These are phyloP conservation scores for Diutina mesorugosa DNA, from an alignment of 1,139 yeast genomes.

Conservation along the genomic window DNA sequence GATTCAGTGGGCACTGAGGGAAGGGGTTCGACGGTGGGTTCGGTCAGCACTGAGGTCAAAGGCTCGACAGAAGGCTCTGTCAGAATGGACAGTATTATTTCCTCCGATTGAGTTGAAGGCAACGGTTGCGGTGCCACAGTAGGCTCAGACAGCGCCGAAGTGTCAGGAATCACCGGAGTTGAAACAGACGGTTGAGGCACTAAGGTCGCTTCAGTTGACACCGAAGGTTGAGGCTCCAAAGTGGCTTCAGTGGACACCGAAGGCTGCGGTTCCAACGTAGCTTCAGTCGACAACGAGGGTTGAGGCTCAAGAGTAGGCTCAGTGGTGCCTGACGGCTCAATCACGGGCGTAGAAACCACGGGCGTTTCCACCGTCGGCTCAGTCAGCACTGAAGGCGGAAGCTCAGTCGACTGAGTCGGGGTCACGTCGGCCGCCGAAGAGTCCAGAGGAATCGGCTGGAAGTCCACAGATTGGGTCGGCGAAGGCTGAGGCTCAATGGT, in stretches of 20 bases:
- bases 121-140: too few species aligned
- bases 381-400: not conserved
- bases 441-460: not conserved
- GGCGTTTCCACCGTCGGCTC: not conserved
- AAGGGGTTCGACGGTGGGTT: not conserved
- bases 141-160: not conserved
- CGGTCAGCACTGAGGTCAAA: not conserved
- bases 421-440: not conserved
- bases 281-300: not conserved
- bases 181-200: not conserved
- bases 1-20: not conserved
- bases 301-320: not conserved
- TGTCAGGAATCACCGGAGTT: not conserved
- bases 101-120: too few species aligned
- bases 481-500: not conserved
- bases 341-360: not conserved
- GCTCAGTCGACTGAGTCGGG: not conserved
- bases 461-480: not conserved
- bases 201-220: not conserved
- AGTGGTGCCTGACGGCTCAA: not conserved
- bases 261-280: not conserved
- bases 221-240: not conserved
- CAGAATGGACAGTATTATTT: not conserved
- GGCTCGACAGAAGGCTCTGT: not conserved
- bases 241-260: not conserved